These are phyloP conservation scores for Begonia loranthoides DNA, from an alignment of 306 rosid genomes.

Conservation along the genomic window DNA sequence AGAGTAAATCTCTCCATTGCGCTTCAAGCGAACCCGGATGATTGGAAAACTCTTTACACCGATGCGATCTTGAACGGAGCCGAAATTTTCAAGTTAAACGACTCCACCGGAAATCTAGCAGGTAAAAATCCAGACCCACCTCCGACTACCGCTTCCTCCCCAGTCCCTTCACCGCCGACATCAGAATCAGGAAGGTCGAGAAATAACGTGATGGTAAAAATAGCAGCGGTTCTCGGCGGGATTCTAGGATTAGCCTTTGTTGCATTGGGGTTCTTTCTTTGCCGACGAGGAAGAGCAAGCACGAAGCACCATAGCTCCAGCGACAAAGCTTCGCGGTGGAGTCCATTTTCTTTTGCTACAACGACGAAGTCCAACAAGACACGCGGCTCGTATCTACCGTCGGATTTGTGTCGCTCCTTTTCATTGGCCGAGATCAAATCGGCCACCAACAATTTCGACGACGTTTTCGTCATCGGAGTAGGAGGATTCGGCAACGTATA, in stretches of 20 bases:
- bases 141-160: background rate
- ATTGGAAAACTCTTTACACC: fast-evolving
- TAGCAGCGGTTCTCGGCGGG: conserved; percentile 6
- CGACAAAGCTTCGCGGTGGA: conserved; percentile 5
- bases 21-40: conserved; percentile 5
- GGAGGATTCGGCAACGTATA: conserved; percentile 39
- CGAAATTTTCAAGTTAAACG: conserved; percentile 35
- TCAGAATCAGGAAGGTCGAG: background rate
- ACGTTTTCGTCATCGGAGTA: conserved; percentile 10
- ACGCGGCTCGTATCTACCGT: conserved; percentile 8
- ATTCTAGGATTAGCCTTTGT: conserved; percentile 1
- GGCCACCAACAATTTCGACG: conserved; percentile 20
- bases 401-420: conserved; percentile 16
- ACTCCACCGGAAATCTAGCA: conserved; percentile 8
- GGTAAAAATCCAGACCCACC: conserved; percentile 25
- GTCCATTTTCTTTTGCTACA: background rate
- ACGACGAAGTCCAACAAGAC: conserved; percentile 7
- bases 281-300: background rate
- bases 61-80: conserved; percentile 34
- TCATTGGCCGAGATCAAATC: conserved; percentile 18
- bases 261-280: background rate
- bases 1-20: conserved; percentile 12
- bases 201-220: background rate
- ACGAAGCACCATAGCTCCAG: background rate
- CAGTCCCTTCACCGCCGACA: background rate